Evolutionary conservation across 2,329 filamentous ascomycete species (phyloP), one percentile per base, ranked within the genome.

Genomic region (Parafenestella ontariensis): DNA sequence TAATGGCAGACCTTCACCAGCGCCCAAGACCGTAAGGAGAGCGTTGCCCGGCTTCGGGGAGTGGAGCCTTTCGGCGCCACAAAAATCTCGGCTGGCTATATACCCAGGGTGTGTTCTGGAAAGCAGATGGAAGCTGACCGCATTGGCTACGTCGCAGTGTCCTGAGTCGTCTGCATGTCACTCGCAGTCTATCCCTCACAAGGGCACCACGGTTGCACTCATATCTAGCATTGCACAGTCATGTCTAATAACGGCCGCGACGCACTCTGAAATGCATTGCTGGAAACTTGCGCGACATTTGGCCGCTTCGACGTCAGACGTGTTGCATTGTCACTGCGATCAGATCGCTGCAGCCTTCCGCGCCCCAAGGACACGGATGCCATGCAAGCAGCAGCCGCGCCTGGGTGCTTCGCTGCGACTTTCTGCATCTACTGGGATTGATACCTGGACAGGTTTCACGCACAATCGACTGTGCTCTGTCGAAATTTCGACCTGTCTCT

Each of bases 301-400:
- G 56, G 58, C 52, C 59, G 55, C 54, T 44, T 50, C 49, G 52
- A 41, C 59, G 49, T 64, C 59, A 65, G 54, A 69, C 65, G 54
- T 53, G 66, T 66, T 59, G 61, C 65, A 62, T 60, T 58, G 33
- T 40, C 47, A 26, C 47, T 49, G 52, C 52, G 39, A 54, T 54
- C 59, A 61, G 61, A 70, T 72, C 62, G 55, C 62, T 70, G 63
- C 68, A 71, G 65, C 67, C 68, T 64, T 63, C 67, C 65, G 68
- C 66, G 46, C 49, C 57, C 66, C 66, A 69, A 52, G 56, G 53
- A 58, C 66, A 65, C 62, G 66, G 66, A 65, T 58, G 55, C 60
- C 50, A 55, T 67, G 69, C 59, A 69, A 58, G 58, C 62, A 46
- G 61, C 61, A 59, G 54, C 57, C 54, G 52, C 57, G 29, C 51